Evolutionary conservation across 2,329 filamentous ascomycete genomes (phyloP).

Genomic region (Calonectria leucothoes): DNA sequence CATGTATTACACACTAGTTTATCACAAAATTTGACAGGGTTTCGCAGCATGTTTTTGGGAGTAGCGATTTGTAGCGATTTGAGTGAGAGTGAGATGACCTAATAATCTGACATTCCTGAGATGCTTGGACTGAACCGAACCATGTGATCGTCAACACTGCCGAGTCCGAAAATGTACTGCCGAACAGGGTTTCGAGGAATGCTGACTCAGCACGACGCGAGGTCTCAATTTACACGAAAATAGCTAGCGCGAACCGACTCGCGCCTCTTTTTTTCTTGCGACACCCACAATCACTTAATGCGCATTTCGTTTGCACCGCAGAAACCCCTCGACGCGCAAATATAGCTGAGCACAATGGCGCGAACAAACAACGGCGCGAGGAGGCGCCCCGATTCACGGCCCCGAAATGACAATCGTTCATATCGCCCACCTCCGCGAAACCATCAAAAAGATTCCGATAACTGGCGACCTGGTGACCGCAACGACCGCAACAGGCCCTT

Average conservation of each 20-base stretch:
- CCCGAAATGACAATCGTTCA: constrained; percentile 31
- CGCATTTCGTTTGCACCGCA: neutral
- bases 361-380: constrained; percentile 27
- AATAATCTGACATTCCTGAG: neutral
- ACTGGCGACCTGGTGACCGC: constrained; percentile 43
- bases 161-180: neutral
- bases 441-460: constrained; percentile 40
- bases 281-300: constrained; percentile 19
- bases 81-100: neutral
- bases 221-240: constrained; percentile 22
- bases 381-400: constrained; percentile 22
- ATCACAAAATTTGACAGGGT: neutral
- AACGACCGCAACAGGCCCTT: constrained; percentile 33
- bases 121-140: neutral
- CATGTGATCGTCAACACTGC: neutral
- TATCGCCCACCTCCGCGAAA: constrained; percentile 29
- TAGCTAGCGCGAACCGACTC: constrained; percentile 22
- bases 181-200: neutral
- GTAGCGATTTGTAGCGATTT: neutral
- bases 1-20: neutral
- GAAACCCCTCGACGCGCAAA: neutral
- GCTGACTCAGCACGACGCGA: constrained; percentile 1
- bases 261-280: constrained; percentile 32
- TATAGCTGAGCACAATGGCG: constrained; percentile 18
- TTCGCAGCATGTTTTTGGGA: neutral